A percentile compares a stretch with the other conserved stretches of the same genome.
Conservation (phyloP, 345 rosid genomes). For the Laguncularia racemosa region DNA sequence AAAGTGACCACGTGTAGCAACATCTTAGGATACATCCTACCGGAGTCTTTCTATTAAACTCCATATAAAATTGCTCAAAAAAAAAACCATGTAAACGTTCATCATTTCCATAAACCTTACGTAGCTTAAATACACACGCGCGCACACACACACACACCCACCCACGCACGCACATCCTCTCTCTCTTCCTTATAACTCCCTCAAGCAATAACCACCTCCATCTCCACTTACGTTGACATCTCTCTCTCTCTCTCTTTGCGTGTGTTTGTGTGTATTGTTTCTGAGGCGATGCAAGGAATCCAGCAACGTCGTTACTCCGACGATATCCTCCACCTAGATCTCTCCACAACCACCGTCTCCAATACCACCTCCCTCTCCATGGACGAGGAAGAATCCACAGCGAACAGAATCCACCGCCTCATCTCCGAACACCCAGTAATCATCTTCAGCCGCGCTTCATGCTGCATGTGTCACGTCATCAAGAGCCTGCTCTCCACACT, state of each 20-base stretch:
- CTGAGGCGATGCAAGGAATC: conserved; percentile 54
- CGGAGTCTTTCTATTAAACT: no score
- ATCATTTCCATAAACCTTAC: no score
- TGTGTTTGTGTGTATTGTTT: no score
- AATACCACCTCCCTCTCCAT: conserved; percentile 48
- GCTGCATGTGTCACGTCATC: conserved; percentile 99
- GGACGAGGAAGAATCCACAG: conserved; percentile 70
- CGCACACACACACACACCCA: no score
- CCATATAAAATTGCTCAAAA: no score
- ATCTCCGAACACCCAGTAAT: conserved; percentile 86
- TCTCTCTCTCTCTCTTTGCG: background rate
- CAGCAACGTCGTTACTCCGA: conserved; percentile 35
- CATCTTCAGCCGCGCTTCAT: conserved; percentile 78
- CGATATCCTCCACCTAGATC: conserved; percentile 44
- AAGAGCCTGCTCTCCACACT: conserved; percentile 62
- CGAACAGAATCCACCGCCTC: conserved; percentile 68
- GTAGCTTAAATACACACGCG: no score
- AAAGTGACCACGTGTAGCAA: no score
- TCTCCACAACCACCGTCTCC: conserved; percentile 7
- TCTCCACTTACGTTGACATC: conserved; percentile 20
- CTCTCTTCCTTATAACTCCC: no score
- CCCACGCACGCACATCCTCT: no score
- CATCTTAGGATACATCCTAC: no score
- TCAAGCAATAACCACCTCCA: no score
- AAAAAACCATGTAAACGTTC: no score